A percentile compares a stretch with the other conserved stretches of the same genome.
These are phyloP conservation scores for Puccinia sorghi DNA, from an alignment of 1,284 basidiomycete genomes.

Conservation along the genomic window DNA sequence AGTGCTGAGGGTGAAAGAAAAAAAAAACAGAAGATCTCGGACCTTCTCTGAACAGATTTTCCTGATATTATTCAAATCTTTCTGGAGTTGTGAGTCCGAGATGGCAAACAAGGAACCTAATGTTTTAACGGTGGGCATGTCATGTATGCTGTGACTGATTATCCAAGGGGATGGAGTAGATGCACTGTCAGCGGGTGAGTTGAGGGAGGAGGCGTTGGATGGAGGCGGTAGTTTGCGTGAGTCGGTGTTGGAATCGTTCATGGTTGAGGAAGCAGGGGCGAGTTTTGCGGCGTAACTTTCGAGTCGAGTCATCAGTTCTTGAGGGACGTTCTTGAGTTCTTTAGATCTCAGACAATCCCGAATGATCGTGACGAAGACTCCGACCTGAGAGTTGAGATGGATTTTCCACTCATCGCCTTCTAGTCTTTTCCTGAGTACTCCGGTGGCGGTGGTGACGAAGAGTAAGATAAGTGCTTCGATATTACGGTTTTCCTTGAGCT, in stretches of 20 bases:
- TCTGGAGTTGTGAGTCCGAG: constrained; percentile 68
- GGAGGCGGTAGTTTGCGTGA: constrained; percentile 31
- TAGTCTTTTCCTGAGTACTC: constrained; percentile 56
- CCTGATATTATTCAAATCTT: constrained; percentile 72
- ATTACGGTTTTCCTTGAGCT: constrained; percentile 93
- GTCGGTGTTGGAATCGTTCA: constrained; percentile 54
- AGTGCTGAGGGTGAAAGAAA: too few species aligned
- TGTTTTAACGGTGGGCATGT: constrained; percentile 74
- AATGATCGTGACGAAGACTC: constrained; percentile 79
- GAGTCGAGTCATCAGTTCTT: constrained; percentile 75
- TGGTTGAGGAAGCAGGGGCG: constrained; percentile 61
- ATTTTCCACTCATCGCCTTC: constrained; percentile 84
- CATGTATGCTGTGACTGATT: constrained; percentile 60
- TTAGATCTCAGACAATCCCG: constrained; percentile 68
- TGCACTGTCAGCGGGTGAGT: constrained; percentile 33
- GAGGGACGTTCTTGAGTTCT: constrained; percentile 63
- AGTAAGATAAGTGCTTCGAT: constrained; percentile 95
- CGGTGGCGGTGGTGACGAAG: constrained; percentile 87
- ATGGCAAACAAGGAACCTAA: constrained; percentile 76
- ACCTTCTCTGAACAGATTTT: constrained; percentile 78
- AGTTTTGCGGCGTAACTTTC: constrained; percentile 81
- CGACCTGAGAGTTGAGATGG: constrained; percentile 87
- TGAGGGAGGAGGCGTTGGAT: constrained; percentile 16
- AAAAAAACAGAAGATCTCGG: constrained; percentile 62
- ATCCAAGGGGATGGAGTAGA: constrained; percentile 30